Percentiles rank a stretch among this genome's conserved stretches.
Conservation (phyloP, 2,329 filamentous ascomycete genomes). For the Trichoderma gracile region DNA sequence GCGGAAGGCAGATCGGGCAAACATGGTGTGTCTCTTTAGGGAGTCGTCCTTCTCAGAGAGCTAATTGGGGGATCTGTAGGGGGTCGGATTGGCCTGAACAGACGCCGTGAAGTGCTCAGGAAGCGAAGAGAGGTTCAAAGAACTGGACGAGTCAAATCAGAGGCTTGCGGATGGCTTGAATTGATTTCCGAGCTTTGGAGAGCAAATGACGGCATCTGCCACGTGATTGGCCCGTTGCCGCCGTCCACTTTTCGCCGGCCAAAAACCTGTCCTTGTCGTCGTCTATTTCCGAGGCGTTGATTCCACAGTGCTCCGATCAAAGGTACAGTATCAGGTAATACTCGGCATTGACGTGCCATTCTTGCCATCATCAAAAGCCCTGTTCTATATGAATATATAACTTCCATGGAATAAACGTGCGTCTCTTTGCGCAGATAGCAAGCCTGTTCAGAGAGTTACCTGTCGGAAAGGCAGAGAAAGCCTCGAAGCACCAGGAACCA, state of each 20-base stretch:
- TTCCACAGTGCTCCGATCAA: not conserved
- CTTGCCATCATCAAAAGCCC: too few species aligned
- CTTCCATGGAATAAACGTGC: too few species aligned
- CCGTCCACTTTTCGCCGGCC: conserved; percentile 2
- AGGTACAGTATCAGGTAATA: too few species aligned
- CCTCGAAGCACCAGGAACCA: not conserved
- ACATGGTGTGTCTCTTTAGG: conserved; percentile 52
- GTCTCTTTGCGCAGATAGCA: not conserved
- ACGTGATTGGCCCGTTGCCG: conserved; percentile 24
- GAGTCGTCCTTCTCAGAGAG: not conserved
- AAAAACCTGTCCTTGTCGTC: not conserved
- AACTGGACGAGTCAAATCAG: not conserved
- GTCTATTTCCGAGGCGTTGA: not conserved
- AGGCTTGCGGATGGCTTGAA: not conserved
- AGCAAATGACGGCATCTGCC: conserved; percentile 24
- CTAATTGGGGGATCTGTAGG: conserved; percentile 8
- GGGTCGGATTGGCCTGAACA: not conserved
- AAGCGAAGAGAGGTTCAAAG: not conserved
- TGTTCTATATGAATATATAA: too few species aligned
- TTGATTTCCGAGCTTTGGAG: conserved; percentile 12
- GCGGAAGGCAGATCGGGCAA: conserved; percentile 65
- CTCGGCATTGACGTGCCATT: too few species aligned
- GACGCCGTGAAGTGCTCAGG: too few species aligned
- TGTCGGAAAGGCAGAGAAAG: not conserved
- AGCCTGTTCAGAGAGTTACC: too few species aligned